Conservation (phyloP, 371 early-diverging fungal species). For the Apophysomyces trapeziformis region DNA sequence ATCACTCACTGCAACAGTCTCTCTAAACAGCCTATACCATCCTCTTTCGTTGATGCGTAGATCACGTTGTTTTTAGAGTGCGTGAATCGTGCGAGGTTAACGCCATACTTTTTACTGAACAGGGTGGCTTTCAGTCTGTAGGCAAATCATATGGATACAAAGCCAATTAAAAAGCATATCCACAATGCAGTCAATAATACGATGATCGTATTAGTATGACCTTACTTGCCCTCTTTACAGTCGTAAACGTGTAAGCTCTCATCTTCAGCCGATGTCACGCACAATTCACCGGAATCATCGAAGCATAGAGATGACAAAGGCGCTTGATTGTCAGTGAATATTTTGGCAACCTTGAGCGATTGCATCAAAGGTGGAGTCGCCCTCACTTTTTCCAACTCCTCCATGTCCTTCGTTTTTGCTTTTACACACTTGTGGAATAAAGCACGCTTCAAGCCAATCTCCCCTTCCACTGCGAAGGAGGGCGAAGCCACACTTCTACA, state of each 20-base stretch:
- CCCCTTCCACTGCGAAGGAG: too few species aligned
- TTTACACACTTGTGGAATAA: too few species aligned
- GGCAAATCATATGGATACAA: background rate
- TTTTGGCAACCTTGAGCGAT: constrained; percentile 57
- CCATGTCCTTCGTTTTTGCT: background rate
- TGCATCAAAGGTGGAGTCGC: constrained; percentile 31
- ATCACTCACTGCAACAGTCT: background rate
- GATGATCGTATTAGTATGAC: background rate
- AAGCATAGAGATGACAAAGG: constrained; percentile 76
- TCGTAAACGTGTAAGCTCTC: constrained; percentile 82
- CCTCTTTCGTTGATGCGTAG: constrained; percentile 92
- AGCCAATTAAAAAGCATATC: background rate
- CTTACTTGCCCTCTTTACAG: constrained; percentile 71
- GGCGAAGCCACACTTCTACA: too few species aligned
- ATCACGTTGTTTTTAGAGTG: constrained; percentile 76
- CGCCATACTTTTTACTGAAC: constrained; percentile 87
- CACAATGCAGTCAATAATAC: background rate
- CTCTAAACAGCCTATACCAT: constrained; percentile 57
- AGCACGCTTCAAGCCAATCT: too few species aligned
- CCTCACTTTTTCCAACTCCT: background rate
- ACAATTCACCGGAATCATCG: constrained; percentile 68
- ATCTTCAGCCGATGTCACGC: constrained; percentile 76
- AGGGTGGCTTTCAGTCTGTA: constrained; percentile 61
- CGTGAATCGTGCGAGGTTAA: constrained; percentile 83
- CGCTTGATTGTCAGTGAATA: constrained; percentile 68